Percentiles rank a stretch among this genome's conserved stretches.
Conservation (phyloP, 192 early-diverging fungal species). For the Mortierella claussenii region DNA sequence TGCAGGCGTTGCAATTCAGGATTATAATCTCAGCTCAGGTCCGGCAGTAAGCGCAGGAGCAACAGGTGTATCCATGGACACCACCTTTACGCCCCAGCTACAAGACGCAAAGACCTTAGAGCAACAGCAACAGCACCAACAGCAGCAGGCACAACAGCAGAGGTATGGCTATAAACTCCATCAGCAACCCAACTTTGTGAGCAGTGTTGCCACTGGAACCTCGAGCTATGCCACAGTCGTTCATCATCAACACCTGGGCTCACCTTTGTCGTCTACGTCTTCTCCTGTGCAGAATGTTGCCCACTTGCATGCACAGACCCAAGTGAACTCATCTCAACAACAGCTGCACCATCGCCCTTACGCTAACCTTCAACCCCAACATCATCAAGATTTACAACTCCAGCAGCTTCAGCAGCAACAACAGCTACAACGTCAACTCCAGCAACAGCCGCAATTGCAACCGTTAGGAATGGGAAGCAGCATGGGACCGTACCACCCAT, state of each 20-base stretch:
- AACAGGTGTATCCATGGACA: not conserved
- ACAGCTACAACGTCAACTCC: not conserved
- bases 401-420: constrained; percentile 4
- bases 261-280: constrained; percentile 7
- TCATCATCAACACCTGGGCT: constrained; percentile 3
- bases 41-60: not conserved
- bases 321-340: not conserved
- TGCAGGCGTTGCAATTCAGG: not conserved
- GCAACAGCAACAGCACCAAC: not conserved
- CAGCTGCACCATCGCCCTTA: constrained; percentile 2
- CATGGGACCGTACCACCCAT: too few species aligned
- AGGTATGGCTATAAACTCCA: too few species aligned
- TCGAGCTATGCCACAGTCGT: not conserved
- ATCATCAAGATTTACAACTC: not conserved
- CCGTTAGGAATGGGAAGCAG: too few species aligned
- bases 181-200: too few species aligned
- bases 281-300: constrained; percentile 9
- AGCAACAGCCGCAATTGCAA: too few species aligned
- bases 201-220: not conserved
- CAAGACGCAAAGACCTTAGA: not conserved
- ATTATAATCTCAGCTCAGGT: not conserved
- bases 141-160: not conserved
- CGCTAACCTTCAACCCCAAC: not conserved
- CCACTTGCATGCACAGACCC: not conserved
- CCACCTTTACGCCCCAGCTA: not conserved